Conservation (phyloP, 169 alveolate genomes). For the Plasmodium gonderi region DNA sequence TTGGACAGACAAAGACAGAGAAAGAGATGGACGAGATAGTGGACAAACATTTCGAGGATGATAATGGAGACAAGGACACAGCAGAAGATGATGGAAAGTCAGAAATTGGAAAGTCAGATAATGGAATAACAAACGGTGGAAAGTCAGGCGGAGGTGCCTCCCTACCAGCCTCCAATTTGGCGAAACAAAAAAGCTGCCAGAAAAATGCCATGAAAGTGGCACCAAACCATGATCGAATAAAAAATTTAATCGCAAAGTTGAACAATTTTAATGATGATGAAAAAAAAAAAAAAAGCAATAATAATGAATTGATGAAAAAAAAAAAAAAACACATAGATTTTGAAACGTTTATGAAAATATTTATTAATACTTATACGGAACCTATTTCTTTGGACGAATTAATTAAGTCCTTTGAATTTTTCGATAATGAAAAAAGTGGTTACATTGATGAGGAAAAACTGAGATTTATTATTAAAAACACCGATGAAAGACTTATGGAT, state of each 20-base stretch:
- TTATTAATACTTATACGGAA: conserved; percentile 47
- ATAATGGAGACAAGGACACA: neutral
- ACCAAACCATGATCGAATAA: conserved; percentile 24
- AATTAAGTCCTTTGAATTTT: conserved; percentile 61
- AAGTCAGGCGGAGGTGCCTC: neutral
- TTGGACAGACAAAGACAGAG: conserved; percentile 71
- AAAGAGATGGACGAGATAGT: conserved; percentile 41
- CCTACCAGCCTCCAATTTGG: no score
- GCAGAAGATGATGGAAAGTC: neutral
- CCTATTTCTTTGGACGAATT: conserved; percentile 52
- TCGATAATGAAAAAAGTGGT: conserved; percentile 71
- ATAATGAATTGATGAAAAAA: neutral
- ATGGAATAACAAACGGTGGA: neutral
- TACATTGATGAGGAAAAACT: conserved; percentile 23
- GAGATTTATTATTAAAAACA: conserved; percentile 43
- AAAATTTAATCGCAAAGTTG: conserved; percentile 27
- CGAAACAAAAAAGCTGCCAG: neutral
- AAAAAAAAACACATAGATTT: conserved; percentile 62
- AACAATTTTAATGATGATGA: conserved; percentile 7
- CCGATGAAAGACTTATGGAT: conserved; percentile 36
- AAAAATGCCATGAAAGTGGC: neutral
- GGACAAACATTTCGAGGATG: conserved; percentile 45
- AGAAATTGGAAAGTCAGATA: neutral
- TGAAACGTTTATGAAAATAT: conserved; percentile 64
- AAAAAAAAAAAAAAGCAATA: neutral